These are phyloP conservation scores for Pythium apleroticum DNA, from an alignment of 352 stramenopile species.

Conservation along the genomic window DNA sequence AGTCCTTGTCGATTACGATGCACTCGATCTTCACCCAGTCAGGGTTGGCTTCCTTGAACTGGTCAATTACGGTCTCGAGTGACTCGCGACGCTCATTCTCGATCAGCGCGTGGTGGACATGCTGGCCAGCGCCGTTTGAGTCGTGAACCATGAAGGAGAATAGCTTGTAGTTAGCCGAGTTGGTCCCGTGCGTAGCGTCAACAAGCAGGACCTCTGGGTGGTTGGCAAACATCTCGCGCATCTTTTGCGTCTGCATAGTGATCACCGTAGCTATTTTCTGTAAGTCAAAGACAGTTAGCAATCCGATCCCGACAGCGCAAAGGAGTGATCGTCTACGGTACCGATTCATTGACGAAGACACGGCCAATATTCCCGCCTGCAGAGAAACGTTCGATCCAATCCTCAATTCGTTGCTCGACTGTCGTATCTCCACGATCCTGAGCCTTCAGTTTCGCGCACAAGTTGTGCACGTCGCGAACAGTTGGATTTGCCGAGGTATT, in stretches of 20 bases:
- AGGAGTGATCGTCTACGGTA: neutral
- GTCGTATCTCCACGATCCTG: neutral
- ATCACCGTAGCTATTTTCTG: neutral
- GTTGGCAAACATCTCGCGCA: conserved; percentile 5
- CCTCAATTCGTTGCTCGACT: neutral
- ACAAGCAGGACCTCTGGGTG: conserved; percentile 9
- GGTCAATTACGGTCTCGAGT: conserved; percentile 2
- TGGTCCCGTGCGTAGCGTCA: conserved; percentile 17
- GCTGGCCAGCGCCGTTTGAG: conserved; percentile 9
- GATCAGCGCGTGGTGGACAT: conserved; percentile 21
- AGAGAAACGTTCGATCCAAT: neutral
- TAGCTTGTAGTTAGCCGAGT: conserved; percentile 17
- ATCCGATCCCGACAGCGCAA: neutral
- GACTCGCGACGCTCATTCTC: conserved; percentile 8
- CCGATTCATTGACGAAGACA: neutral
- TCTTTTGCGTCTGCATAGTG: conserved; percentile 3
- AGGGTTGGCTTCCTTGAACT: conserved; percentile 24
- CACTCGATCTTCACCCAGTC: conserved; percentile 1
- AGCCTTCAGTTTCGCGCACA: neutral
- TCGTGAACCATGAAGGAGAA: conserved; percentile 27
- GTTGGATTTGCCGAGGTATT: neutral
- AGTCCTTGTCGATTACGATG: conserved; percentile 29
- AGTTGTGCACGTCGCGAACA: neutral
- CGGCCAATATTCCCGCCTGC: neutral
- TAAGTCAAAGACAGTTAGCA: neutral